Conservation (phyloP, 192 early-diverging fungal genomes). For the Dispira parvispora region DNA sequence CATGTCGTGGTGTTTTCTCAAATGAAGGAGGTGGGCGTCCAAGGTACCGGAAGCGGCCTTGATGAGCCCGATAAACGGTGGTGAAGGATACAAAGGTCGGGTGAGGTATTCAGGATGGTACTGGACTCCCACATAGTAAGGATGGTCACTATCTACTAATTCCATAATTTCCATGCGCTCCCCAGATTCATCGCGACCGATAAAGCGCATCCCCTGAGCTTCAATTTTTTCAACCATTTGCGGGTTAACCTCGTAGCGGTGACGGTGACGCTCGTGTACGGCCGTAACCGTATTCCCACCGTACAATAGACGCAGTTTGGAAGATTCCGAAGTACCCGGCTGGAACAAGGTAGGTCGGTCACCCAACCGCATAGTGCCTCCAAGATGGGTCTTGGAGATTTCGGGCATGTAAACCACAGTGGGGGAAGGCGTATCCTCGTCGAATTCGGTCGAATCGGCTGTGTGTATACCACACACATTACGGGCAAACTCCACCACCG, state of each 20-base stretch:
- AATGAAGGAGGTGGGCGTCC: slow-evolving; percentile 26
- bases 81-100: slow-evolving; percentile 78
- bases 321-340: slow-evolving; percentile 30
- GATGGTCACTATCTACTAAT: slow-evolving; percentile 55
- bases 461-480: slow-evolving; percentile 65
- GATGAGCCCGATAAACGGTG: slow-evolving; percentile 86
- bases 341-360: slow-evolving; percentile 65
- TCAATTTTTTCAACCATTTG: slow-evolving; percentile 57
- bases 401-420: slow-evolving; percentile 98
- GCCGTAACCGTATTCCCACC: slow-evolving; percentile 20
- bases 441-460: slow-evolving; percentile 80
- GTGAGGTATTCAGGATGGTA: slow-evolving; percentile 98
- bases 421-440: slow-evolving; percentile 43
- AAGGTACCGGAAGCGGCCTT: slow-evolving; percentile 66
- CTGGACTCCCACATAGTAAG: slow-evolving; percentile 89
- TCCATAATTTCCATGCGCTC: slow-evolving; percentile 98
- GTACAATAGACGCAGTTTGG: slow-evolving; percentile 52
- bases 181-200: slow-evolving; percentile 87
- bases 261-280: slow-evolving; percentile 86
- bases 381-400: slow-evolving; percentile 77
- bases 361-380: slow-evolving; percentile 96
- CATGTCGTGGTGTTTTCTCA: slow-evolving; percentile 2
- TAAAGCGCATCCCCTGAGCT: slow-evolving; percentile 65
- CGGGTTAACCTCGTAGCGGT: slow-evolving; percentile 98
- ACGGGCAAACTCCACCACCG: slow-evolving; percentile 94